Evolutionary conservation across 805 yeast genomes (phyloP).

Genomic region (Wickerhamomyces alni): DNA sequence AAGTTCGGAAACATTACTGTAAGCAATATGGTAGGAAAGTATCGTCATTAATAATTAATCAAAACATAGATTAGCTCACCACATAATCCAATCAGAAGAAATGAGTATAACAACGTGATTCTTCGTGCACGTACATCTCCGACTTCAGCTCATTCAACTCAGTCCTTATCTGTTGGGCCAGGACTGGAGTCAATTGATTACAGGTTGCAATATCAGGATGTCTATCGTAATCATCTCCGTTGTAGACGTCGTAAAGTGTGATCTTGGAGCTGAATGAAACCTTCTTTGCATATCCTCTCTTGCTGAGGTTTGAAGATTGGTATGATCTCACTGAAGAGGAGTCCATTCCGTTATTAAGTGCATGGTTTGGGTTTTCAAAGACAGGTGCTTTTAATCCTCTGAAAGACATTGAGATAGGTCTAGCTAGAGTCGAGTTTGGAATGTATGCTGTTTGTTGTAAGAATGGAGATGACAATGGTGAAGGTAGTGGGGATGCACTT

Average conservation of each 20-base stretch:
- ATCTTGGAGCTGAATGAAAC: slow-evolving; percentile 78
- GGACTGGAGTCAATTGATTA: slow-evolving; percentile 77
- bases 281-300: slow-evolving; percentile 1
- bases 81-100: slow-evolving; percentile 46
- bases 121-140: slow-evolving; percentile 78
- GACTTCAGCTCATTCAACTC: slow-evolving; percentile 78
- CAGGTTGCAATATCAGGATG: slow-evolving; percentile 92
- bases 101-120: slow-evolving; percentile 76
- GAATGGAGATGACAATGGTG: slow-evolving; percentile 19
- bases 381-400: slow-evolving; percentile 58
- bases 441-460: slow-evolving; percentile 15
- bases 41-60: no score
- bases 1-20: no score
- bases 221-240: slow-evolving; percentile 82
- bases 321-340: slow-evolving; percentile 26
- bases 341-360: slow-evolving; percentile 10
- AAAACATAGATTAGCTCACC: no score
- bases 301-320: slow-evolving; percentile 25
- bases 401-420: slow-evolving; percentile 46
- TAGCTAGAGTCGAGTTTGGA: slow-evolving; percentile 6
- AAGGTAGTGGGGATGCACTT: neutral
- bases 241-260: slow-evolving; percentile 78
- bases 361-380: slow-evolving; percentile 32
- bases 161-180: slow-evolving; percentile 81
- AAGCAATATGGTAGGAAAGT: no score